These are phyloP conservation scores for Simplicillium sp. DNA, from an alignment of 2,329 filamentous ascomycete species.

Conservation along the genomic window DNA sequence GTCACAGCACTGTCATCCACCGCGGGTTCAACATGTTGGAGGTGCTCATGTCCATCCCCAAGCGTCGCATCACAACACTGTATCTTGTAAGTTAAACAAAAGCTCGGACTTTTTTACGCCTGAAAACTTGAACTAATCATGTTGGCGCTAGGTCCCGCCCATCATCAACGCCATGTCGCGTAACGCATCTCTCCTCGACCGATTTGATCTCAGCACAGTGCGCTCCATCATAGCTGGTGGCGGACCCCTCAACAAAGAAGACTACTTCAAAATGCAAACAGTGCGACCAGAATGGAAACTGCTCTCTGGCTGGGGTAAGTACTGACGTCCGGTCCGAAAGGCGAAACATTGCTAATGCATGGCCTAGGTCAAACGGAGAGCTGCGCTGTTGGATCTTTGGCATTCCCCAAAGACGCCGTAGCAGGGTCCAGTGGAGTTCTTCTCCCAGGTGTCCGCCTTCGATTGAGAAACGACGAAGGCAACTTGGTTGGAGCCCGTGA, in stretches of 20 bases:
- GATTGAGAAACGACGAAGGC: conserved; percentile 2
- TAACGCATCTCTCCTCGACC: conserved; percentile 1
- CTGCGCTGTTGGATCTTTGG: conserved; percentile 1
- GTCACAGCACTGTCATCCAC: conserved; percentile 1
- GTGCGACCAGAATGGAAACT: conserved; percentile 1
- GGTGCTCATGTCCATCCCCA: conserved; percentile 1
- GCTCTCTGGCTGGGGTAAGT: conserved; percentile 3
- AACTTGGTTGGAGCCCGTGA: neutral
- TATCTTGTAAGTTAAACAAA: conserved; percentile 1
- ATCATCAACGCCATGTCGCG: conserved; percentile 2
- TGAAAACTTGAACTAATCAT: too few species aligned
- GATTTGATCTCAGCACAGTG: conserved; percentile 3
- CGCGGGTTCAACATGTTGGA: conserved; percentile 2
- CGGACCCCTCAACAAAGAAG: conserved; percentile 1
- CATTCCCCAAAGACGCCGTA: conserved; percentile 1
- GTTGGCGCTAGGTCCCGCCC: neutral
- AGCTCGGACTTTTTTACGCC: too few species aligned
- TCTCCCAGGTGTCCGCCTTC: conserved; percentile 1
- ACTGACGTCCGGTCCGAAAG: too few species aligned
- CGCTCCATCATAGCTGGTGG: conserved; percentile 1
- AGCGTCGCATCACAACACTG: conserved; percentile 1
- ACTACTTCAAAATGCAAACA: neutral
- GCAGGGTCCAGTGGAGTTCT: conserved; percentile 4
- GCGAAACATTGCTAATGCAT: neutral
- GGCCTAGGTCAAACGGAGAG: conserved; percentile 2